Evolutionary conservation across 2,329 filamentous ascomycete genomes (phyloP).

Genomic region (Cordyceps farinosa): DNA sequence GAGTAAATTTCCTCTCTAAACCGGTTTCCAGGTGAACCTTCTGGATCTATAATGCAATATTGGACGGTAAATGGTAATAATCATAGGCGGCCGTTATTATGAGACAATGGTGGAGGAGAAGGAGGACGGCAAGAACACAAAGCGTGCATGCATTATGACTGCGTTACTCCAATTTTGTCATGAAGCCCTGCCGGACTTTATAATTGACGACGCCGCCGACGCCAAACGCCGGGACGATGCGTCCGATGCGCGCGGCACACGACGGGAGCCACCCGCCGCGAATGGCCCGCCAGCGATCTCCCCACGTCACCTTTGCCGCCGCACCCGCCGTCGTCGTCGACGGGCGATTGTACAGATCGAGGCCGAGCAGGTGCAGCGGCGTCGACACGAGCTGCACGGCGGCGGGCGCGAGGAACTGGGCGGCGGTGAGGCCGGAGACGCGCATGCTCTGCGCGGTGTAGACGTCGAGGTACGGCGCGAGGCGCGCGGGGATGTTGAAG

Average conservation of each 20-base stretch:
- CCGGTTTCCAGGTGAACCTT: background rate
- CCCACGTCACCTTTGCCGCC: constrained; percentile 37
- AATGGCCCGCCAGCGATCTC: constrained; percentile 65
- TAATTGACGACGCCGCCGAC: constrained; percentile 83
- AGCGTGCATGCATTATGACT: background rate
- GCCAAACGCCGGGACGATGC: constrained; percentile 86
- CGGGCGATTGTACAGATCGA: constrained; percentile 81
- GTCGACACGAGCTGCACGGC: constrained; percentile 76
- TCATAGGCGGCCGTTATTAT: background rate
- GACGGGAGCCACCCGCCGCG: constrained; percentile 72
- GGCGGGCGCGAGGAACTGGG: constrained; percentile 79
- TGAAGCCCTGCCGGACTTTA: constrained; percentile 63
- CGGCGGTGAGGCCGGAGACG: constrained; percentile 56
- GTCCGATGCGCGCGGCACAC: constrained; percentile 69
- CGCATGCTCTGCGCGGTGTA: constrained; percentile 34
- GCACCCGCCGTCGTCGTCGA: constrained; percentile 29
- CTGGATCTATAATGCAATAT: background rate
- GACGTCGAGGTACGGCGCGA: constrained; percentile 65
- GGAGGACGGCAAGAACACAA: background rate
- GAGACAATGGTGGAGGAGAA: background rate
- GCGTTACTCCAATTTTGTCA: constrained; percentile 52
- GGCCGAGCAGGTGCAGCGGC: constrained; percentile 76
- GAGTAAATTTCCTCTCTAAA: background rate
- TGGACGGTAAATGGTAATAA: background rate
- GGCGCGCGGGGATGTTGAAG: constrained; percentile 81